Conservation (phyloP, 2,329 filamentous ascomycete genomes). For the Triangularia setosa region DNA sequence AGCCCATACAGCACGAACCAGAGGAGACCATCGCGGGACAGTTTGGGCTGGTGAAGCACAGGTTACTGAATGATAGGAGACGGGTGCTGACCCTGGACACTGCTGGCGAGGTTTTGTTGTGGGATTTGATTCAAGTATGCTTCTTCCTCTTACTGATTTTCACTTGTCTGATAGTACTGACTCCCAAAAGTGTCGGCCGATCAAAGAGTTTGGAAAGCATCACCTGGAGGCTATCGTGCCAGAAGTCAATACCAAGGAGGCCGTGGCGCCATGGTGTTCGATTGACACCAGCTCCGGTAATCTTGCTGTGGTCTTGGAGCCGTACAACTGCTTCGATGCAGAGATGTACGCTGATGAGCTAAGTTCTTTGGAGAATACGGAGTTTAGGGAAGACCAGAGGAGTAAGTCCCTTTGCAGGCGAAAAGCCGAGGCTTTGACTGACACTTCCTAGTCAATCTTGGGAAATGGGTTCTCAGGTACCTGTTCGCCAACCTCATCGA, state of each 20-base stretch:
- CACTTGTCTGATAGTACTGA: not conserved
- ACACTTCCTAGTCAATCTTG: conserved; percentile 73
- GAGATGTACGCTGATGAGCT: conserved; percentile 96
- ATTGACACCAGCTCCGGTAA: conserved; percentile 91
- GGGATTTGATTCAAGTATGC: conserved; percentile 82
- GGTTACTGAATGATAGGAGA: conserved; percentile 83
- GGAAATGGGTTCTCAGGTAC: conserved; percentile 93
- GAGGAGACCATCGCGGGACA: conserved; percentile 89
- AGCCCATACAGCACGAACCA: conserved; percentile 65
- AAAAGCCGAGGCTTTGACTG: conserved; percentile 3
- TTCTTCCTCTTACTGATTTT: not conserved
- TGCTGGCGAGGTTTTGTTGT: conserved; percentile 88
- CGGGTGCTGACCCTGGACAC: conserved; percentile 90
- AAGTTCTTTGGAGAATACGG: conserved; percentile 64
- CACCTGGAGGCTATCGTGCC: conserved; percentile 90
- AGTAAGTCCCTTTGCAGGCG: conserved; percentile 54
- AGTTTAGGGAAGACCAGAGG: conserved; percentile 89
- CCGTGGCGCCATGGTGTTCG: conserved; percentile 92
- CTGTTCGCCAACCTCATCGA: conserved; percentile 86
- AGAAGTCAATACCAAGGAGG: conserved; percentile 81
- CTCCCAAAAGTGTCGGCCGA: conserved; percentile 65
- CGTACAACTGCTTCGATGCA: conserved; percentile 94
- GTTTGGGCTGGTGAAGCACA: conserved; percentile 90
- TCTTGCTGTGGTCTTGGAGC: conserved; percentile 84
- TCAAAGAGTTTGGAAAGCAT: conserved; percentile 89